Conservation (phyloP, 345 rosid genomes). For the Hypericum perforatum region DNA sequence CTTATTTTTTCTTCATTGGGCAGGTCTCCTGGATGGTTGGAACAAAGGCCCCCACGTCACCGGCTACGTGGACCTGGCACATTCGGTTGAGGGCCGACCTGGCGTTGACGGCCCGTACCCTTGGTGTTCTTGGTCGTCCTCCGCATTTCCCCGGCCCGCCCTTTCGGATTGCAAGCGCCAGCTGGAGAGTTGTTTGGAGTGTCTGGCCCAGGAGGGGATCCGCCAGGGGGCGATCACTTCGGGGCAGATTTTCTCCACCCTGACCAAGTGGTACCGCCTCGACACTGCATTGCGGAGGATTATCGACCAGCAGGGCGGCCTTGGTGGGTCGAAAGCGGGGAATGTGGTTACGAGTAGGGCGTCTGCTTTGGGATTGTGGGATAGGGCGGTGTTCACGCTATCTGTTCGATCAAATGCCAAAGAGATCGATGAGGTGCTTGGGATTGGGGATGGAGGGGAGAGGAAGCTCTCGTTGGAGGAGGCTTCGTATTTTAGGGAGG, state of each 20-base stretch:
- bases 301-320: constrained; percentile 18
- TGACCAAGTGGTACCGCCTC: constrained; percentile 80
- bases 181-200: constrained; percentile 84
- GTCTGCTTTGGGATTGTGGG: constrained; percentile 61
- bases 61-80: constrained; percentile 86
- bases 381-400: constrained; percentile 53
- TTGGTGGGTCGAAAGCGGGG: constrained; percentile 17
- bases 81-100: constrained; percentile 64
- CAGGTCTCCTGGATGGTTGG: constrained; percentile 80
- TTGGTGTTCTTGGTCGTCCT: constrained; percentile 81
- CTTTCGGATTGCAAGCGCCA: constrained; percentile 55
- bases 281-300: constrained; percentile 49
- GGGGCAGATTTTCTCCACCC: constrained; percentile 59
- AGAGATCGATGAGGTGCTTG: constrained; percentile 63
- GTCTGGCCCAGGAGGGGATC: constrained; percentile 61
- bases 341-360: constrained; percentile 35
- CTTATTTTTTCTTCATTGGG: constrained; percentile 1
- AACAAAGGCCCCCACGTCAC: constrained; percentile 79
- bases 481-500: too few relatives aligned
- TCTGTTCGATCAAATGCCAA: constrained; percentile 60
- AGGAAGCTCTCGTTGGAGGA: too few relatives aligned
- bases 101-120: constrained; percentile 53
- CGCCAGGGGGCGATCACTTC: constrained; percentile 67
- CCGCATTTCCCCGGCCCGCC: constrained; percentile 36
- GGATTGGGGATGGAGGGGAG: constrained; percentile 9